phyloP scores from a whole-genome alignment of 202 grass and related monocot genomes.

The Schoenoplectus tabernaemontani region DNA sequence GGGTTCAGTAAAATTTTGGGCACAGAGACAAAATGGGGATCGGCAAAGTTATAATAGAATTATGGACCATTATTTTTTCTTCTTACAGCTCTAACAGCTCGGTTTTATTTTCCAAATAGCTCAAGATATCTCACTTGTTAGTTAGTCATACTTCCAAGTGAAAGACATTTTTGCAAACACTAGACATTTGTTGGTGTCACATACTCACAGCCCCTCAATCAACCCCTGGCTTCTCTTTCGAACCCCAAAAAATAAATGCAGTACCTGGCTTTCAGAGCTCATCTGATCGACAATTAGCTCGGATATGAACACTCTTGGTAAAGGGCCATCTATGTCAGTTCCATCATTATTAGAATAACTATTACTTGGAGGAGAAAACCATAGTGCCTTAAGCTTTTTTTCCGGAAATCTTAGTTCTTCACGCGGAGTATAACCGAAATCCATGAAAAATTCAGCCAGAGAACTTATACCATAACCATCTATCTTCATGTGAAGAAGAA shows the following conservation, averaged over 20 bases:
- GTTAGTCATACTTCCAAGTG: background rate
- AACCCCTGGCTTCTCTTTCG: too few relatives aligned
- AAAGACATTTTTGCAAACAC: background rate
- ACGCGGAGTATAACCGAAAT: slow-evolving; percentile 70
- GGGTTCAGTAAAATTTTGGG: background rate
- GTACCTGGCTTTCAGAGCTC: slow-evolving; percentile 71
- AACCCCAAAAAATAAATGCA: slow-evolving; percentile 1
- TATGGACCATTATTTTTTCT: too few relatives aligned
- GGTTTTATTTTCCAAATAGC: background rate
- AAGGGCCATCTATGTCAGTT: slow-evolving; percentile 57
- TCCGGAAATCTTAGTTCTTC: slow-evolving; percentile 90
- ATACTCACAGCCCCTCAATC: background rate
- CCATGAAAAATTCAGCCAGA: slow-evolving; percentile 68
- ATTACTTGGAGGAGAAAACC: slow-evolving; percentile 74
- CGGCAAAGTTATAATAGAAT: too few relatives aligned
- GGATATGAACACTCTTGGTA: slow-evolving; percentile 96
- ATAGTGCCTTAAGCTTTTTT: slow-evolving; percentile 89
- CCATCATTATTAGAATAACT: slow-evolving; percentile 27
- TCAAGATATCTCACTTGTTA: background rate
- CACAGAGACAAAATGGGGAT: background rate
- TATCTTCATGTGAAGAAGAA: slow-evolving; percentile 48
- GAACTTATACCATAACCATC: slow-evolving; percentile 89
- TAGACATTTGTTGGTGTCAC: background rate
- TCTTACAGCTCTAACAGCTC: background rate
- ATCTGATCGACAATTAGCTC: slow-evolving; percentile 91